Evolutionary conservation across 306 rosid species (phyloP), one percentile per base, ranked within the genome.

Genomic region (Rosa rugosa): DNA sequence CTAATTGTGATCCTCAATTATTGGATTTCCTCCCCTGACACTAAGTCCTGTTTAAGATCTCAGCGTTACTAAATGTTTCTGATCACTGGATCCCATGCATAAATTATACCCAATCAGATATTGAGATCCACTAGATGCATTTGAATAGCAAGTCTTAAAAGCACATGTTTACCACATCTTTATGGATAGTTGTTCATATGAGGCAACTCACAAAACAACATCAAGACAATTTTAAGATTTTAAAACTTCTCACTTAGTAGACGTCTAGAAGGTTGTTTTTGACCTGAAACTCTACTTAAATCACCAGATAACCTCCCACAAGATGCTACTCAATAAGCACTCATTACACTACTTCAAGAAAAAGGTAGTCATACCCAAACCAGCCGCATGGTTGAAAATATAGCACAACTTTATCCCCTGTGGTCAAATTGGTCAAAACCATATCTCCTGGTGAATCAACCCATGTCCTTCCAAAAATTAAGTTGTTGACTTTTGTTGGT

Each of bases 371-470:
- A 50, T 77, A 94, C 98, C 98, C 98, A 80, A 94, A 90, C 97
- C 98, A 94, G 57, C 98, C 97, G 60, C 97, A 92, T 78, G 97
- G 98, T 91, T 94, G 98, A 86, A 94, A 89, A 84, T 89, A 91
- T 51, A 92, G 83, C 60, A 92, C 90, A 64, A 80, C 97, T 86
- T 94, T 94, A 88, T 94, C 97, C 46, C 97, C 97, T 5, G 98
- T 92, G 22, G 92, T 81, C 83, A 88, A 79, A 89, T 92, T 94
- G 17, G 97, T 91, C 92, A 94, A 85, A 63, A 94, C 77, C 97
- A 94, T 92, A 80, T 92, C 97, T 80, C 97, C 98, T 6, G 97
- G 95, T 67, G 97, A 92, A 83, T 94, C 98, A 57, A 91, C 85
- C 98, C 97, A 94, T 23, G 98, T 94, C 62, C 97, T 91, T 75